phyloP scores from a whole-genome alignment of 2,329 filamentous ascomycete genomes.

The Chrysoporthe cubensis region DNA sequence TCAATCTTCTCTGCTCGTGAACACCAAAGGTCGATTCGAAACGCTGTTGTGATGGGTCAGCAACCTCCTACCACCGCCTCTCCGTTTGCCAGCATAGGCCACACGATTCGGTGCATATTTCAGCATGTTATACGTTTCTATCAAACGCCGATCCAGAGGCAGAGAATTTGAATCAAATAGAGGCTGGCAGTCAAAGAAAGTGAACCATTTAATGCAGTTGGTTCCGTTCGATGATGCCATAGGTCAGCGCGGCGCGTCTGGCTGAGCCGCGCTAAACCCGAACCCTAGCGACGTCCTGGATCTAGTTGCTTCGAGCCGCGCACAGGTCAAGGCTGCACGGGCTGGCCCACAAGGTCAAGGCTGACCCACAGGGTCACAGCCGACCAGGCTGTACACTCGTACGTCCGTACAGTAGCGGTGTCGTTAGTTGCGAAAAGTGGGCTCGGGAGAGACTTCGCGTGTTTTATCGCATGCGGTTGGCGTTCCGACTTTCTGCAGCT shows the following conservation, averaged over 20 bases:
- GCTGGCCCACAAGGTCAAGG: not conserved
- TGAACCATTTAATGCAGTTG: not conserved
- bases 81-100: not conserved
- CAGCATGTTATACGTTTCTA: not conserved
- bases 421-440: not conserved
- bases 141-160: not conserved
- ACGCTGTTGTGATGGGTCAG: not conserved
- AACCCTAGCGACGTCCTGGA: not conserved
- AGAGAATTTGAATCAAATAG: not conserved
- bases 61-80: not conserved
- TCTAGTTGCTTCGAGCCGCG: no score
- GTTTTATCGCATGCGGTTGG: not conserved
- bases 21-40: not conserved
- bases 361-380: slow-evolving; percentile 4
- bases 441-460: not conserved
- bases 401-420: not conserved
- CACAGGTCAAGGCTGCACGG: no score
- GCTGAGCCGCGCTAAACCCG: not conserved
- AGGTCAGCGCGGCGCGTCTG: not conserved
- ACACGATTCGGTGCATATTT: not conserved
- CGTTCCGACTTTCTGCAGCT: slow-evolving; percentile 5
- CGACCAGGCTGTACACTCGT: not conserved
- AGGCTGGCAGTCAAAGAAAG: not conserved
- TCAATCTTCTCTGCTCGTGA: not conserved
- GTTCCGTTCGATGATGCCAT: not conserved